Conservation (phyloP, 768 basidiomycete genomes). For the Daedaleopsis sinensis region DNA sequence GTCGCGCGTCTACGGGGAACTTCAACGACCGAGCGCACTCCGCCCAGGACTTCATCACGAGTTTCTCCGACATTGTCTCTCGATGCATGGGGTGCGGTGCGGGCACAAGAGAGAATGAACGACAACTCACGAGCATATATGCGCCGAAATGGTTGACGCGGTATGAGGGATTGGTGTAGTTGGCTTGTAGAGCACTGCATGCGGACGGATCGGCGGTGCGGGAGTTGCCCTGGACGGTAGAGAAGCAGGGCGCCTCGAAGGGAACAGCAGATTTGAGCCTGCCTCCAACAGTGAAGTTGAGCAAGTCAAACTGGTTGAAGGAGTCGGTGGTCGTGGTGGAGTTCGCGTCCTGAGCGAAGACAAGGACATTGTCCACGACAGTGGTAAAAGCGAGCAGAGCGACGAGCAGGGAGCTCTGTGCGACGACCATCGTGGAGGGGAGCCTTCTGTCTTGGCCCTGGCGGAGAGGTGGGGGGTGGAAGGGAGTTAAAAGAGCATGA, state of each 20-base stretch:
- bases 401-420: not conserved
- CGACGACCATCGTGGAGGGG: not conserved
- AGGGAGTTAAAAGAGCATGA: not conserved
- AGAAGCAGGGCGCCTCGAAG: constrained; percentile 38
- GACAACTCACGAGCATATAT: constrained; percentile 27
- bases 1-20: not conserved
- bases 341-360: not conserved
- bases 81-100: not conserved
- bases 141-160: constrained; percentile 31
- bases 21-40: too few relatives aligned
- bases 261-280: constrained; percentile 33
- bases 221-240: constrained; percentile 26
- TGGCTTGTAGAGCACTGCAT: constrained; percentile 32
- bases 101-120: not conserved
- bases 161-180: constrained; percentile 32
- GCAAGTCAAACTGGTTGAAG: not conserved
- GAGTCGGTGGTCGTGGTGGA: not conserved
- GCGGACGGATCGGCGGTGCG: constrained; percentile 21
- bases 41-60: too few relatives aligned
- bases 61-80: not conserved
- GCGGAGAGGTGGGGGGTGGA: not conserved
- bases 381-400: not conserved
- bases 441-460: not conserved
- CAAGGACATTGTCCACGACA: not conserved
- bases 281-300: constrained; percentile 35